Base-by-base conservation (phyloP, 139 green algal genomes). In the Tetradesmus lagerheimii region DNA sequence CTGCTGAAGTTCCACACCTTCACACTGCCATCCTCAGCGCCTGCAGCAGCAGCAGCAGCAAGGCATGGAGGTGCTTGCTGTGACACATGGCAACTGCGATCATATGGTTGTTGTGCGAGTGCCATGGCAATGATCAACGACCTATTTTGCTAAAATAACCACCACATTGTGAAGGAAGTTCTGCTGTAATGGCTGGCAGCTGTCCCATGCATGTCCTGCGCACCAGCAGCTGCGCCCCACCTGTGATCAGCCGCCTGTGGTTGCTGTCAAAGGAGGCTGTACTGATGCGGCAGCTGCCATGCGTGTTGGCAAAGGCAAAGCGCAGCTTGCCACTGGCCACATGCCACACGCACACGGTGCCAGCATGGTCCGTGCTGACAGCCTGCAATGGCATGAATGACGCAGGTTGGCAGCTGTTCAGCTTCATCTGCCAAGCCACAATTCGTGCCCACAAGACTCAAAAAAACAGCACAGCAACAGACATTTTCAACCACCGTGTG, bases 1-100 rank as follows among this genome's bases (percentile, higher is more conserved):
- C 62, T 88, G 83, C 83, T 80, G 57, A 78, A 64, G 83, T 88
- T 88, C 83, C 83, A 88, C 38, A 88, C 83, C 38, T 88, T 78
- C 6, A 88, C 29, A 29, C 37, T 88, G 23, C 83, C 83, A 80
- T 79, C 83, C 83, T 88, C 83, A 57, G 64, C 83, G 38, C 83
- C 83, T 88, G 62, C 25, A 4, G 57, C 57, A 71, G 57, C 57
- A 31, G 57, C 57, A 31, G 53, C 57, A 67, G 57, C 20, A 20
- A n/a, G 23, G 23, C 23, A 71, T 11, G 20, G 20, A 31, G 57
- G 23, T 18, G 57, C 57, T 31, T 62, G 12, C 2, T 20, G 12
- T 62, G 47, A n/a, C n/a, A n/a, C n/a, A n/a, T n/a, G n/a, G n/a
- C n/a, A n/a, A n/a, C n/a, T n/a, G n/a, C n/a, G n/a, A n/a, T n/a